These are phyloP conservation scores for Eucalyptus regnans DNA, from an alignment of 345 rosid genomes.

Conservation along the genomic window DNA sequence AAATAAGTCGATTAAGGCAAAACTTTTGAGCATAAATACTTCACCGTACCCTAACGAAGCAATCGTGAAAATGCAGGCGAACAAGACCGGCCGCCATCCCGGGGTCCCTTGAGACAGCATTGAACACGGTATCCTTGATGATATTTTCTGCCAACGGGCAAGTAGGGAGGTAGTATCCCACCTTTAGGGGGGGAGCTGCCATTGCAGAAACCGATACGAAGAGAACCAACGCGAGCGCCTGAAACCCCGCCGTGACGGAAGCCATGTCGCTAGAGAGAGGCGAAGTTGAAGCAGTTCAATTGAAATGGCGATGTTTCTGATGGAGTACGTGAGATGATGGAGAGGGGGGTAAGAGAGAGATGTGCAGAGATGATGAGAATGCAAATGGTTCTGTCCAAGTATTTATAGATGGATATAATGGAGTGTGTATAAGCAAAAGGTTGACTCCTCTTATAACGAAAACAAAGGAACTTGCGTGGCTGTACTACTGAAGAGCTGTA, in stretches of 20 bases:
- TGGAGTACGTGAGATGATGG: neutral
- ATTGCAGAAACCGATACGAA: neutral
- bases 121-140: neutral
- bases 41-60: conserved; percentile 12
- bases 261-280: neutral
- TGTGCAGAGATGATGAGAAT: neutral
- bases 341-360: neutral
- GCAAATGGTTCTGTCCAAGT: neutral
- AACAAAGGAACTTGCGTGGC: neutral
- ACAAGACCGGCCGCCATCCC: conserved; percentile 1
- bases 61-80: conserved; percentile 16
- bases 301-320: neutral
- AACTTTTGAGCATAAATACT: neutral
- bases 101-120: neutral
- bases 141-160: conserved; percentile 9
- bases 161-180: neutral
- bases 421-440: neutral
- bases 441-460: neutral
- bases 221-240: neutral
- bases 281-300: neutral
- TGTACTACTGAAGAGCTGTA: neutral
- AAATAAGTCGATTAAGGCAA: neutral
- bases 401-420: neutral
- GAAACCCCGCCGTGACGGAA: neutral
- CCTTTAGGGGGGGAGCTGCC: neutral